Conservation (phyloP, 2,329 filamentous ascomycete species). For the Teratosphaeria viscida region DNA sequence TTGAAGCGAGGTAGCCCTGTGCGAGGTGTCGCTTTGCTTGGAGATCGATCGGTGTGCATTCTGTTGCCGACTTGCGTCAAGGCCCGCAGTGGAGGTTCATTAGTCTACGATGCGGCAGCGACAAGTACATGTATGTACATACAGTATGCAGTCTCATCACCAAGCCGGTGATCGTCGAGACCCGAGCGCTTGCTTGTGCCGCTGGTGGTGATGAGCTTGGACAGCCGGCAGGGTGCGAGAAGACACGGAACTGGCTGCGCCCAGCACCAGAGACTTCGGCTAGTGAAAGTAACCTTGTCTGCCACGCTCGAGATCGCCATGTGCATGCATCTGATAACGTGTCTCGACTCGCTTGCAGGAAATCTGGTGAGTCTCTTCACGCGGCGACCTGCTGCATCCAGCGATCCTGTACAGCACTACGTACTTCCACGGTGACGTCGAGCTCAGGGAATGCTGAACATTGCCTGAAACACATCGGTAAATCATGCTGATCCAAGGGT, state of each 20-base stretch:
- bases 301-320: neutral
- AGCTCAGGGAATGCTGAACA: neutral
- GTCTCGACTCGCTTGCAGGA: neutral
- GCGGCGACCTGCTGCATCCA: neutral
- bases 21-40: neutral
- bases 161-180: neutral
- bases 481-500: neutral
- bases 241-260: neutral
- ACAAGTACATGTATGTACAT: neutral
- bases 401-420: neutral
- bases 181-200: neutral
- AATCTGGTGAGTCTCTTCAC: neutral
- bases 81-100: neutral
- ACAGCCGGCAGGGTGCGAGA: neutral
- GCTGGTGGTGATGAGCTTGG: neutral
- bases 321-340: neutral
- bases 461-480: conserved; percentile 1
- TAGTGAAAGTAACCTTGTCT: neutral
- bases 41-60: neutral
- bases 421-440: neutral
- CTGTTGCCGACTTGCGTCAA: neutral
- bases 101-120: neutral
- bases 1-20: neutral
- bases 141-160: neutral
- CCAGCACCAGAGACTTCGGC: neutral